Conservation (phyloP, 176 grass and related monocot species). For the Carex cristatella region DNA sequence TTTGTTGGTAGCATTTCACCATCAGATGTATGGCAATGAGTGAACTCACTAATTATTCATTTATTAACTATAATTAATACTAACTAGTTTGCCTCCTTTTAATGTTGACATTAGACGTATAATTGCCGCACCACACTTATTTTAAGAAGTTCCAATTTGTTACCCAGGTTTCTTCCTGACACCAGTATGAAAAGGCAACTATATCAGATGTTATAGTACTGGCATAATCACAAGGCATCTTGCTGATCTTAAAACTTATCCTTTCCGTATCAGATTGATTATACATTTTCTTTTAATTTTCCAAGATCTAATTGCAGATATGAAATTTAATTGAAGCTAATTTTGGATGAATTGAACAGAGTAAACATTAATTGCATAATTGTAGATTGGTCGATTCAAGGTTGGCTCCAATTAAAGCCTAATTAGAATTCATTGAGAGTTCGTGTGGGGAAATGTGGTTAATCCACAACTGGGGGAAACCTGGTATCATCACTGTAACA, state of each 20-base stretch:
- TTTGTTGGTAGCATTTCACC: conserved; percentile 15
- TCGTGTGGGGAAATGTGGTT: background rate
- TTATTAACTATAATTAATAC: background rate
- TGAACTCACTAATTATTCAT: background rate
- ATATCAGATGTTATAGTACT: background rate
- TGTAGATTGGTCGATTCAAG: background rate
- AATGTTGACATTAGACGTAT: background rate
- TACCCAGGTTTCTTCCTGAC: background rate
- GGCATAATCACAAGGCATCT: background rate
- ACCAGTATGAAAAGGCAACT: too few species aligned
- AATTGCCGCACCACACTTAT: background rate
- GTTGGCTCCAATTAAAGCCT: background rate
- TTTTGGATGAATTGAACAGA: background rate
- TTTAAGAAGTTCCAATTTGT: background rate
- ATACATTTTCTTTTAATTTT: background rate
- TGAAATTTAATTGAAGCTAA: background rate
- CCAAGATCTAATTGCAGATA: background rate
- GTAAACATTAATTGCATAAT: background rate
- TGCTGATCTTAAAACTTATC: background rate
- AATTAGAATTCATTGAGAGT: background rate
- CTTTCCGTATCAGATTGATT: background rate
- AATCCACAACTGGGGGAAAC: background rate
- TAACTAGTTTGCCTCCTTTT: background rate
- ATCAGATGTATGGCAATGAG: background rate
- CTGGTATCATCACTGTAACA: background rate